Percentiles rank a stretch among this genome's conserved stretches.
Evolutionary conservation across 805 yeast genomes (phyloP).

Genomic region (Metschnikowia chrysomelidarum): DNA sequence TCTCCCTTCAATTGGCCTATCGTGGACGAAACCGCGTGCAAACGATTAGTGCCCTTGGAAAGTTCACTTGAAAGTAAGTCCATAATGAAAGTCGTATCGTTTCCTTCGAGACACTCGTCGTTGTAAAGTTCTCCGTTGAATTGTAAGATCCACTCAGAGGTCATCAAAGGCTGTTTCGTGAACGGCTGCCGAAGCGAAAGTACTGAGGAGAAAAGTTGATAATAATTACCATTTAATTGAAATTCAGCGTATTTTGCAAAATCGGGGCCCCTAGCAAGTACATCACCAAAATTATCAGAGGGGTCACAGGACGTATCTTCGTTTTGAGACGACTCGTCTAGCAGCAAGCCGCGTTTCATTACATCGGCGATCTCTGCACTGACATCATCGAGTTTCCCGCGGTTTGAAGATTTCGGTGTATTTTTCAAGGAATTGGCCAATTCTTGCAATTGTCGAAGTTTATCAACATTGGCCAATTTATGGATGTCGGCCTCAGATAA

Average conservation of each 20-base stretch:
- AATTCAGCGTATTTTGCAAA: constrained; percentile 27
- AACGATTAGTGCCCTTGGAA: background rate
- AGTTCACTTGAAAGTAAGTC: constrained; percentile 26
- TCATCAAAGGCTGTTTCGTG: constrained; percentile 64
- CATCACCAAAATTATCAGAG: constrained; percentile 1
- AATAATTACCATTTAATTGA: constrained; percentile 5
- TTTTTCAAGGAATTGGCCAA: constrained; percentile 15
- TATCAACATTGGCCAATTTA: constrained; percentile 28
- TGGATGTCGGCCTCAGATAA: constrained; percentile 19
- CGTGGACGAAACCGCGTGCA: constrained; percentile 32
- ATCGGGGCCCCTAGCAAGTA: constrained; percentile 67
- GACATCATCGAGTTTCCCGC: constrained; percentile 12
- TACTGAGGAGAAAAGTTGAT: constrained; percentile 63
- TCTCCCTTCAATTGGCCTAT: constrained; percentile 66
- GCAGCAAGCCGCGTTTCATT: constrained; percentile 1
- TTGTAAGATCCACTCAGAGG: constrained; percentile 47
- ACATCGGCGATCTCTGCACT: constrained; percentile 7
- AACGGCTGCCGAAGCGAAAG: constrained; percentile 79
- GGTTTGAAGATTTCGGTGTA: constrained; percentile 22
- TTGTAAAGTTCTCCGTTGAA: constrained; percentile 92
- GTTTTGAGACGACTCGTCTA: background rate
- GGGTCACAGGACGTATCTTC: background rate
- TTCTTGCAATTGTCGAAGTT: constrained; percentile 27
- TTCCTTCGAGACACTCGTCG: constrained; percentile 44
- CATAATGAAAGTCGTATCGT: constrained; percentile 63